These are phyloP conservation scores for Tuber magnatum DNA, from an alignment of 495 filamentous ascomycete genomes.

Conservation along the genomic window DNA sequence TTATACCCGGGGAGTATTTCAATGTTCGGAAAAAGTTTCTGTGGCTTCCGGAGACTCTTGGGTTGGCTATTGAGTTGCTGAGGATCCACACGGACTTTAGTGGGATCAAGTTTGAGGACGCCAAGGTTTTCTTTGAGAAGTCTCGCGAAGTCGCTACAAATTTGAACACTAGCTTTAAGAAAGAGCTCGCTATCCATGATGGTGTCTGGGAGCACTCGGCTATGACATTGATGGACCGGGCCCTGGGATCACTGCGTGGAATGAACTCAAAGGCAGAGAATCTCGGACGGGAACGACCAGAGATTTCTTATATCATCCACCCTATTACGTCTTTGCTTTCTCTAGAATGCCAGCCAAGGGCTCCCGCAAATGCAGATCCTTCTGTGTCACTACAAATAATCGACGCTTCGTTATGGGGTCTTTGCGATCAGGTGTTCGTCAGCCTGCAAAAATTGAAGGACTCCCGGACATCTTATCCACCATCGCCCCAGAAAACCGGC, in stretches of 20 bases:
- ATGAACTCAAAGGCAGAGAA: constrained; percentile 47
- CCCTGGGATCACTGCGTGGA: constrained; percentile 45
- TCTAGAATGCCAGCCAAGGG: not conserved
- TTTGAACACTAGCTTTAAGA: constrained; percentile 20
- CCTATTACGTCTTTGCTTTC: constrained; percentile 33
- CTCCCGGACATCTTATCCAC: constrained; percentile 44
- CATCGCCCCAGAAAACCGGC: constrained; percentile 52
- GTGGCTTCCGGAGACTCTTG: constrained; percentile 34
- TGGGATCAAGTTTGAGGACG: constrained; percentile 21
- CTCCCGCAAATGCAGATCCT: not conserved
- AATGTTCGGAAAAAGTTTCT: constrained; percentile 23
- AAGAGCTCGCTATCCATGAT: constrained; percentile 15
- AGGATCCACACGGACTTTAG: constrained; percentile 28
- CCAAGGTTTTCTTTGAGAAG: constrained; percentile 10
- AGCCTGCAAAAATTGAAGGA: constrained; percentile 65
- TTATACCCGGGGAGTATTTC: constrained; percentile 8
- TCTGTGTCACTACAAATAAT: constrained; percentile 40
- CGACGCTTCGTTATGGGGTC: constrained; percentile 52
- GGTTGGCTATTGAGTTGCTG: constrained; percentile 24
- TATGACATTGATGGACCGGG: constrained; percentile 45
- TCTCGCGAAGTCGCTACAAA: constrained; percentile 12
- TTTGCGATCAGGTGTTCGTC: constrained; percentile 62
- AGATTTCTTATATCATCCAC: constrained; percentile 31
- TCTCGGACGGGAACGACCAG: constrained; percentile 24
- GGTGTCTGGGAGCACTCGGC: constrained; percentile 30